Base-by-base conservation (phyloP, 2,329 filamentous ascomycete genomes). In the Grosmannia huntii region DNA sequence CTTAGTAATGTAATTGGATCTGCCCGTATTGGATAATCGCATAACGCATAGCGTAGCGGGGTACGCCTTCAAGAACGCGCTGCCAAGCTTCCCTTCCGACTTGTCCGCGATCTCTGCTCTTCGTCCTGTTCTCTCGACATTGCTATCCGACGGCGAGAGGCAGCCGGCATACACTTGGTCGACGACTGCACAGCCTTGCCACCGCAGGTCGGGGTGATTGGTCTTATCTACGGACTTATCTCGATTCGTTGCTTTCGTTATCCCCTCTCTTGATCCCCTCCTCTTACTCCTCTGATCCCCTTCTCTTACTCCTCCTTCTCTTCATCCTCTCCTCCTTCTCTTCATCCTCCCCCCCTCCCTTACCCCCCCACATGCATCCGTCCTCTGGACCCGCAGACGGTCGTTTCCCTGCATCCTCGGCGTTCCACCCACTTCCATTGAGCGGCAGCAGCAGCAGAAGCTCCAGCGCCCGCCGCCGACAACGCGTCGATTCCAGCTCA, bases 361-460 rank as follows among this genome's bases (percentile, higher is more conserved):
- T 21, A 2, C 23, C n/a, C 46, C 23, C 21, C 14, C 65, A 60
- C 61, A 66, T 67, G 66, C 64, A 62, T 65, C 62, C 63, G 48
- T 62, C 41, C 48, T 48, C 56, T 55, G 57, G 56, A 51, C 60
- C 59, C 23, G 56, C 58, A 56, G 58, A 58, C 51, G 46, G 53
- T 50, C 56, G 44, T 60, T 53, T 59, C 6, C 41, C 41, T 44
- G 41, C 41, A 16, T 44, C 41, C 16, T 44, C 41, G 38, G 2
- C 27, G 14, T 16, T 16, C 3, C 19, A 41, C 38, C 19, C 31
- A 9, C 31, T 33, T 33, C 6, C 31, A 33, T 10, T 10, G 31
- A 41, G 38, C 38, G 19, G 38, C 19, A 41, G 38, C 38, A 41
- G 38, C 38, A 41, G 38, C 19, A 44, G 16, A 19, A 44, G 19